phyloP scores from a whole-genome alignment of 2,329 filamentous ascomycete genomes.

The Neopestalotiopsis rosae region DNA sequence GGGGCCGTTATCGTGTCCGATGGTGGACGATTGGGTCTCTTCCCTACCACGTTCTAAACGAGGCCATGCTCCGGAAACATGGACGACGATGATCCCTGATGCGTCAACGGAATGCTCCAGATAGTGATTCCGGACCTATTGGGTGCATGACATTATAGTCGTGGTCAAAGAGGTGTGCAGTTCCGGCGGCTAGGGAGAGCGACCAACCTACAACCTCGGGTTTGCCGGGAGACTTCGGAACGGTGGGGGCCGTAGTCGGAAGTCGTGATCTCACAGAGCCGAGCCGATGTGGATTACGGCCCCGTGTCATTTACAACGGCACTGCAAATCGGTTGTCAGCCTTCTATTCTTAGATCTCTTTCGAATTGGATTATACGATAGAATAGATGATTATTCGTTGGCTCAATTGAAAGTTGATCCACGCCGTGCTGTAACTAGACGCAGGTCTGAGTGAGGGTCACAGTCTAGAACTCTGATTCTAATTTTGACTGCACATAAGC shows the following conservation, averaged over 20 bases:
- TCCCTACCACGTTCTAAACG: constrained; percentile 59
- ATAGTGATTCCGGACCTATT: background rate
- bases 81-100: background rate
- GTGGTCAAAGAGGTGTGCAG: background rate
- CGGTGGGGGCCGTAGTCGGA: constrained; percentile 5
- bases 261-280: constrained; percentile 5
- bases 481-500: background rate
- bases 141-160: background rate
- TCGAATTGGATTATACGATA: background rate
- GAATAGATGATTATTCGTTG: too few species aligned
- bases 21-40: constrained; percentile 62
- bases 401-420: too few species aligned
- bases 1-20: constrained; percentile 67
- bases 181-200: background rate
- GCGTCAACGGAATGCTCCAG: background rate
- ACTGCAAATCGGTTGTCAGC: background rate
- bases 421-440: too few species aligned
- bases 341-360: background rate
- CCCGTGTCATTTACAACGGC: background rate
- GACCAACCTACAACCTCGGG: background rate
- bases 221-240: constrained; percentile 3
- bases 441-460: background rate
- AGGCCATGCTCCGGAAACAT: background rate
- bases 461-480: background rate
- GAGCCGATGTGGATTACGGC: background rate